phyloP scores from a whole-genome alignment of 306 rosid species.

The Lathyrus sativus region DNA sequence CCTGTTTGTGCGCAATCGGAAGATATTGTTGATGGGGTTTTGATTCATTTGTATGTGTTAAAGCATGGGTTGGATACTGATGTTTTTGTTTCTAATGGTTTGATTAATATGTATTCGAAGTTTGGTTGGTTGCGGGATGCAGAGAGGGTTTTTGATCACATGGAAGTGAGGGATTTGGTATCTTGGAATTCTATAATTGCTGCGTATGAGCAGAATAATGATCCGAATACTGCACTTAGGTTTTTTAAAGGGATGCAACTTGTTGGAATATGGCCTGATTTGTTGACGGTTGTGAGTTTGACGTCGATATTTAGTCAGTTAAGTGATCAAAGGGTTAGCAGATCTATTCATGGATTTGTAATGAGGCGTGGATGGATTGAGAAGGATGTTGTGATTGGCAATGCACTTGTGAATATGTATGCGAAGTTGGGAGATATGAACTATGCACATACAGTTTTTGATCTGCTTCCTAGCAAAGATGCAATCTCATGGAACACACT shows the following conservation, averaged over 20 bases:
- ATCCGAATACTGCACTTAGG: conserved; percentile 42
- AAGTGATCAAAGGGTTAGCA: conserved; percentile 40
- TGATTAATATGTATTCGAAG: conserved; percentile 54
- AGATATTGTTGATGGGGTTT: conserved; percentile 41
- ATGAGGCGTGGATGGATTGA: conserved; percentile 41
- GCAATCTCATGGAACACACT: conserved; percentile 54
- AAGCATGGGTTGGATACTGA: conserved; percentile 52
- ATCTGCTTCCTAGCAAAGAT: conserved; percentile 45
- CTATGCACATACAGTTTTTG: conserved; percentile 41
- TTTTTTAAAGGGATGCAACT: conserved; percentile 47
- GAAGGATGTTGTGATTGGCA: conserved; percentile 25
- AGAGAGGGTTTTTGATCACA: conserved; percentile 43
- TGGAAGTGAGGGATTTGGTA: conserved; percentile 45
- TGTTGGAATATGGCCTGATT: conserved; percentile 46
- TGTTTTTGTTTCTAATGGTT: conserved; percentile 50
- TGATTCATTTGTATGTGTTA: conserved; percentile 54
- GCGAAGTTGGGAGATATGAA: conserved; percentile 38
- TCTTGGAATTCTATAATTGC: conserved; percentile 33
- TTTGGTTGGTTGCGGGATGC: conserved; percentile 46
- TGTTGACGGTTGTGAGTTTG: conserved; percentile 49
- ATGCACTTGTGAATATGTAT: conserved; percentile 30
- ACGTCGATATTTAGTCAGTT: conserved; percentile 50
- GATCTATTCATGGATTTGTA: conserved; percentile 47
- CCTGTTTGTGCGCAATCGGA: conserved; percentile 45
- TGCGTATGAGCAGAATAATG: conserved; percentile 48